Conservation (phyloP, 139 green algal genomes). For the Chlamydomonas sp. region DNA sequence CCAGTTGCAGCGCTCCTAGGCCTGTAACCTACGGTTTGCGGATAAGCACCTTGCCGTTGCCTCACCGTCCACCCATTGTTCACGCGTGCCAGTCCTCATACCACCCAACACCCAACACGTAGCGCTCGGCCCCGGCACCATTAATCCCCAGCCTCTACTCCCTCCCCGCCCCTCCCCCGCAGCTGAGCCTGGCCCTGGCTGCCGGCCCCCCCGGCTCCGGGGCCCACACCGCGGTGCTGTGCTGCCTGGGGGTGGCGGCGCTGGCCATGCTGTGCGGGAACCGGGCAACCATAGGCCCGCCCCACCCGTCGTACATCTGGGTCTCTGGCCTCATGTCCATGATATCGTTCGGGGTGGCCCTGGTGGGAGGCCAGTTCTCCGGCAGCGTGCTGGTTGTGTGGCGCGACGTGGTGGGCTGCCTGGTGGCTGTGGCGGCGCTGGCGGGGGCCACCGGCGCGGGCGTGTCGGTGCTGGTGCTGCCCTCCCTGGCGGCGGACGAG, state of each 20-base stretch:
- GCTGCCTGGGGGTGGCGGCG: constrained; percentile 8
- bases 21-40: no score
- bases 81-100: no score
- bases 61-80: no score
- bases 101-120: background rate
- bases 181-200: constrained; percentile 5
- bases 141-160: background rate
- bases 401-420: background rate
- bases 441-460: background rate
- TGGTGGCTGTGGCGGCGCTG: constrained; percentile 4
- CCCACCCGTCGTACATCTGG: constrained; percentile 13
- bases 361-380: constrained; percentile 4
- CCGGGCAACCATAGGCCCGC: constrained; percentile 19
- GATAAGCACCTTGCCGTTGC: no score
- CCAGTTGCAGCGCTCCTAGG: no score
- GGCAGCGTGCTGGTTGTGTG: background rate
- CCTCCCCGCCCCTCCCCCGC: background rate
- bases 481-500: constrained; percentile 30
- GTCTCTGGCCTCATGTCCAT: background rate
- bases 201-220: background rate
- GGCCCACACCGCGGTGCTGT: constrained; percentile 15
- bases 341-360: background rate
- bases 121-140: background rate
- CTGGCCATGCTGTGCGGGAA: background rate
- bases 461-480: constrained; percentile 20